Evolutionary conservation across 208 protist species (phyloP).

Genomic region (Leishmania lainsoni): DNA sequence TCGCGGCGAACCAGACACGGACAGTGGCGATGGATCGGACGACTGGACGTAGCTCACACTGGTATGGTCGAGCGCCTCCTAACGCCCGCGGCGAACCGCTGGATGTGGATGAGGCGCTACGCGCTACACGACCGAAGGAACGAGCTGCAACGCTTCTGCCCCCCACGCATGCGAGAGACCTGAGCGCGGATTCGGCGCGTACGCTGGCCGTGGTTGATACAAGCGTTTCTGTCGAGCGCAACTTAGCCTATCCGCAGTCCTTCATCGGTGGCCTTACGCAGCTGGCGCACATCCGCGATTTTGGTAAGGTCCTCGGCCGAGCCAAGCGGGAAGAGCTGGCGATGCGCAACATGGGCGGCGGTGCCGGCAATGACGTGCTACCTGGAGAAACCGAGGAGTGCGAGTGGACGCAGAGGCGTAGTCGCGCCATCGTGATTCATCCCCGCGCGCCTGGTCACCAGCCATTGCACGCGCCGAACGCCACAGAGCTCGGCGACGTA

Average conservation of each 20-base stretch:
- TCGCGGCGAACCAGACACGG: slow-evolving; percentile 43
- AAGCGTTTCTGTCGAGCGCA: slow-evolving; percentile 64
- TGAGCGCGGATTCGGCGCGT: not conserved
- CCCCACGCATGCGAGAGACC: slow-evolving; percentile 4
- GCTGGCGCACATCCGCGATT: slow-evolving; percentile 45
- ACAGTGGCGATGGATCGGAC: slow-evolving; percentile 57
- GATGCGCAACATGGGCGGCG: not conserved
- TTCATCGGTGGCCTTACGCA: slow-evolving; percentile 42
- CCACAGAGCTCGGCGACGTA: slow-evolving; percentile 64
- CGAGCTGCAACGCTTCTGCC: slow-evolving; percentile 41
- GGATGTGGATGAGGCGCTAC: slow-evolving; percentile 56
- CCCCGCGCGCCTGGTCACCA: slow-evolving; percentile 65
- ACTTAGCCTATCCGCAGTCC: slow-evolving; percentile 53
- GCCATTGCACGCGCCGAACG: slow-evolving; percentile 43
- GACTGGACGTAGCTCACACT: slow-evolving; percentile 61
- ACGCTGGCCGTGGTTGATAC: slow-evolving; percentile 22
- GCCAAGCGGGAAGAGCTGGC: slow-evolving; percentile 38
- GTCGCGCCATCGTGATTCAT: slow-evolving; percentile 52
- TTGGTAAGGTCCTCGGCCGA: slow-evolving; percentile 51
- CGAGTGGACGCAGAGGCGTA: slow-evolving; percentile 40
- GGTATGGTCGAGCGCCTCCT: slow-evolving; percentile 40
- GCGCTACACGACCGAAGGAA: slow-evolving; percentile 46
- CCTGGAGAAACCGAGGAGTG: slow-evolving; percentile 7
- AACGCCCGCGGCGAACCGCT: slow-evolving; percentile 30
- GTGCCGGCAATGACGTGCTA: slow-evolving; percentile 10